phyloP scores from a whole-genome alignment of 2,329 filamentous ascomycete genomes.

The Colletotrichum lindemuthianum region DNA sequence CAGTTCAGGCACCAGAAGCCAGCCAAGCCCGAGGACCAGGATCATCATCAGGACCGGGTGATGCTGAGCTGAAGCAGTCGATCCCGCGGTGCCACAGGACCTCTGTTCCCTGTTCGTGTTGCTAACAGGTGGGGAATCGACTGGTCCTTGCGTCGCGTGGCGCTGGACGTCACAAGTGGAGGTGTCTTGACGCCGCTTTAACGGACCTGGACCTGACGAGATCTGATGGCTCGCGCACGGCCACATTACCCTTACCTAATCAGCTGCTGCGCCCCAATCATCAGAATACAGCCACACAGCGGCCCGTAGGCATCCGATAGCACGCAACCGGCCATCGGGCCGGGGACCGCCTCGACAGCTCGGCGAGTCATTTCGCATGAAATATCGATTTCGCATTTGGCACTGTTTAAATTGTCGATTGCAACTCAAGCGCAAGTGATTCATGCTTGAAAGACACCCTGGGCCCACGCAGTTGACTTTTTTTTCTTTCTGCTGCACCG shows the following conservation, averaged over 20 bases:
- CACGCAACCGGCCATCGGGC: neutral
- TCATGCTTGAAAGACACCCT: conserved; percentile 27
- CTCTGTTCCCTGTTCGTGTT: conserved; percentile 19
- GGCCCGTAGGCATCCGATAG: conserved; percentile 1
- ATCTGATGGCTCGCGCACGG: no score
- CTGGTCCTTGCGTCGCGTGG: conserved; percentile 24
- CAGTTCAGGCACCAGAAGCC: conserved; percentile 14
- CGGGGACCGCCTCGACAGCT: neutral
- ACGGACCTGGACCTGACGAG: neutral
- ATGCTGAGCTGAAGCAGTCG: conserved; percentile 23
- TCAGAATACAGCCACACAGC: neutral
- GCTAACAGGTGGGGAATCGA: conserved; percentile 23
- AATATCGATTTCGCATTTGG: conserved; percentile 12
- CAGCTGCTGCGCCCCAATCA: neutral
- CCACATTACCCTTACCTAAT: neutral
- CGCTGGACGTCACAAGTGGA: neutral
- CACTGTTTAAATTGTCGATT: conserved; percentile 26
- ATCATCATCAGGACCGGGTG: no score
- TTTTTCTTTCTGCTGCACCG: conserved; percentile 11
- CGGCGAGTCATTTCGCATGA: conserved; percentile 27
- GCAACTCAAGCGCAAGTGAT: conserved; percentile 17
- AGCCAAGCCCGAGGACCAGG: no score
- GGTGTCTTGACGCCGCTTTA: conserved; percentile 1
- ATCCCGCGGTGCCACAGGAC: conserved; percentile 28
- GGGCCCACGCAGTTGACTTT: conserved; percentile 33